Percentiles rank a stretch among this genome's conserved stretches.
These are phyloP conservation scores for Syncephalis plumigaleata DNA, from an alignment of 371 early-diverging fungal genomes.

Conservation along the genomic window DNA sequence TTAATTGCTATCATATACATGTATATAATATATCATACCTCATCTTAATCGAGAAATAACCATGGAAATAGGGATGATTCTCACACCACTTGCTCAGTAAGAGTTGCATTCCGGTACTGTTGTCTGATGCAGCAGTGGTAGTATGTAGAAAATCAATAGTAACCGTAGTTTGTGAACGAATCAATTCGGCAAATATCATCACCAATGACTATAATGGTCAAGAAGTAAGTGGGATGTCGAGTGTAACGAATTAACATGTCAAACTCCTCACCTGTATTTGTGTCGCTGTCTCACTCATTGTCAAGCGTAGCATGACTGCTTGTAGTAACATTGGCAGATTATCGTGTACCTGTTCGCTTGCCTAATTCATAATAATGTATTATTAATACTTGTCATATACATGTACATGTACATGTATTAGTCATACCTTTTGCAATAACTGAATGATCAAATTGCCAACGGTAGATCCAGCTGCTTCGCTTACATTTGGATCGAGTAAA, in stretches of 20 bases:
- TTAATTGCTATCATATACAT: not conserved
- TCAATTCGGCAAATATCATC: conserved; percentile 69
- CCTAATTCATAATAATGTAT: conserved; percentile 11
- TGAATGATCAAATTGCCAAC: conserved; percentile 78
- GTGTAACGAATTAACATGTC: not conserved
- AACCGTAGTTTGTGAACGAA: conserved; percentile 45
- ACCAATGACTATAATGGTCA: conserved; percentile 35
- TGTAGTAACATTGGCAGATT: conserved; percentile 61
- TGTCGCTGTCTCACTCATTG: conserved; percentile 46
- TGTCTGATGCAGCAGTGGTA: conserved; percentile 23
- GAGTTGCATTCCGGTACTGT: conserved; percentile 41
- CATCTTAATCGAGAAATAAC: conserved; percentile 55
- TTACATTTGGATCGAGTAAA: conserved; percentile 46
- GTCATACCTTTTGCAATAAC: conserved; percentile 31
- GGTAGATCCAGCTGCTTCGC: conserved; percentile 68
- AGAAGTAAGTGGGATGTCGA: conserved; percentile 7
- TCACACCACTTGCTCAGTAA: conserved; percentile 61
- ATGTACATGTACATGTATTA: not conserved
- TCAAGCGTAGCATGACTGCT: conserved; percentile 49
- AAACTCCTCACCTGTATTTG: conserved; percentile 41
- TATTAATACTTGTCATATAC: not conserved
- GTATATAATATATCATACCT: conserved; percentile 21
- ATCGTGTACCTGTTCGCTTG: conserved; percentile 38
- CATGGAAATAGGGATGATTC: conserved; percentile 51
- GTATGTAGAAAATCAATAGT: conserved; percentile 41